Evolutionary conservation across 2,329 filamentous ascomycete genomes (phyloP), one percentile per base, ranked within the genome.

Genomic region (Diaporthe ilicicola): DNA sequence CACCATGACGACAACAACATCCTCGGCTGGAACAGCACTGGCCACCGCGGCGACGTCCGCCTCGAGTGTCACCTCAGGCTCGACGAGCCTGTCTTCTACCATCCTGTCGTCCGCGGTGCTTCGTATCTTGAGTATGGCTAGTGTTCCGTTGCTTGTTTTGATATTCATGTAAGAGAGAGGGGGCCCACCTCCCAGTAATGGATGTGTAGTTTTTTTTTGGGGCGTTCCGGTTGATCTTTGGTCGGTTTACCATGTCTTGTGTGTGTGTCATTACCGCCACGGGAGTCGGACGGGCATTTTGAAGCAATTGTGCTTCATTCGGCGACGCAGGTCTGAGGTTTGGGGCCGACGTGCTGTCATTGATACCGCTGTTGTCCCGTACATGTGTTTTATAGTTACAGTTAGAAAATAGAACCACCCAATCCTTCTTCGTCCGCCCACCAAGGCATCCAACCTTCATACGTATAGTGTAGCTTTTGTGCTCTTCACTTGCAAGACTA

Each of bases 131-230:
- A 37, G 46, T 17, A 12, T 72, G 37, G 53, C 48, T 24, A 32
- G 19, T 50, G 34, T 54, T 39, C 59, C 70, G 17, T 59, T 61
- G 70, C 56, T 65, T 50, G 53, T 69, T 22, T 29, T 50, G 32
- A 32, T 32, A 2, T 70, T 32, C n/a, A 27, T 59, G 19, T 69
- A 44, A 69, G 8, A n/a, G n/a, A n/a, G n/a, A n/a, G n/a, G n/a
- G n/a, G 19, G 37, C 7, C 34, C 32, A 12, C 10, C n/a, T 4
- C 24, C 51, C 17, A 10, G 15, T 50, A 48, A 24, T 32, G 17
- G 17, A 15, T 15, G 29, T 13, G 48, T n/a, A 42, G 34, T 32
- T 6, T n/a, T 32, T 6, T n/a, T n/a, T 15, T 50, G 6, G 10
- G 62, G 48, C 24, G 32, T 66, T 53, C 42, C 22, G 39, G 39